Evolutionary conservation across 2,329 filamentous ascomycete species (phyloP).

Genomic region (Balansia obtecta): DNA sequence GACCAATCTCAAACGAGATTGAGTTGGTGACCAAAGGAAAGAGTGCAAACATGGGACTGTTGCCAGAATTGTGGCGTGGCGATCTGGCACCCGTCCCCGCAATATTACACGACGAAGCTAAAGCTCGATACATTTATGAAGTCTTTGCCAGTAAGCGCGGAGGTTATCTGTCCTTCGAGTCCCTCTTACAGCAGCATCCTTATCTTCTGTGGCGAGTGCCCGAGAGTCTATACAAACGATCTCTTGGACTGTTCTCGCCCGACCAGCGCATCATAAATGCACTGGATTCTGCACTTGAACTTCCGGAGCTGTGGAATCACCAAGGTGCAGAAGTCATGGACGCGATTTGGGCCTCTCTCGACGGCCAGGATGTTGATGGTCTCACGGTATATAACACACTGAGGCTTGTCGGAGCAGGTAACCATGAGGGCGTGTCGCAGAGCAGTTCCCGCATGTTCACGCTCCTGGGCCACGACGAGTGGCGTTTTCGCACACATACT

Average conservation of each 20-base stretch:
- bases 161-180: slow-evolving; percentile 11
- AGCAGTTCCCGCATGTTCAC: slow-evolving; percentile 18
- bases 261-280: slow-evolving; percentile 13
- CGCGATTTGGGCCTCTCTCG: slow-evolving; percentile 7
- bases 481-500: slow-evolving; percentile 15
- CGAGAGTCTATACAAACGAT: slow-evolving; percentile 14
- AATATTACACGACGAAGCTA: slow-evolving; percentile 7
- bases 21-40: slow-evolving; percentile 11
- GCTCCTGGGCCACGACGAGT: slow-evolving; percentile 24
- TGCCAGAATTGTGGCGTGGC: slow-evolving; percentile 12
- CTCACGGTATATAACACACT: slow-evolving; percentile 16
- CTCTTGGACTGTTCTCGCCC: slow-evolving; percentile 11
- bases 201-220: slow-evolving; percentile 28
- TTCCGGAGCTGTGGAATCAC: slow-evolving; percentile 6
- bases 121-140: slow-evolving; percentile 12
- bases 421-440: slow-evolving; percentile 16
- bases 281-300: slow-evolving; percentile 14
- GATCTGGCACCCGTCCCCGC: slow-evolving; percentile 16
- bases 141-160: slow-evolving; percentile 12
- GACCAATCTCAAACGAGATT: slow-evolving; percentile 13
- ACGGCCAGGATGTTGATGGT: slow-evolving; percentile 9
- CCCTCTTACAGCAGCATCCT: slow-evolving; percentile 18
- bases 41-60: neutral
- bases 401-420: slow-evolving; percentile 20
- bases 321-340: slow-evolving; percentile 10